Evolutionary conservation across 2,329 filamentous ascomycete genomes (phyloP).

Genomic region (Xylogone sp.): DNA sequence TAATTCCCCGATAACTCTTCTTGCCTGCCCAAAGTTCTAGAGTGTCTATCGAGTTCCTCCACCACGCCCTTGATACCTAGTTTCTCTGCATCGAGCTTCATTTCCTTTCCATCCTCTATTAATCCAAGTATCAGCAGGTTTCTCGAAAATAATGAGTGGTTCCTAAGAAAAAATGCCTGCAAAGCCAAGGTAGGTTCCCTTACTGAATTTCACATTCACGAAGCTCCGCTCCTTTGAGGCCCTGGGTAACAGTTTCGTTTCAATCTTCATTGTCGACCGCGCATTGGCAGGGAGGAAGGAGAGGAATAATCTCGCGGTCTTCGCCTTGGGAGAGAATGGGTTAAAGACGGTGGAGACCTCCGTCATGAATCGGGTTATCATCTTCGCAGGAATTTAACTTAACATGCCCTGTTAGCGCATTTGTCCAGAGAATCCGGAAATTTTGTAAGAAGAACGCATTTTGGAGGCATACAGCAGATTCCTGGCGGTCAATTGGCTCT

Average conservation of each 20-base stretch:
- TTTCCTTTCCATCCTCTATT: slow-evolving; percentile 86
- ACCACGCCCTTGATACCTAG: slow-evolving; percentile 82
- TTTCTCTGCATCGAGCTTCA: slow-evolving; percentile 76
- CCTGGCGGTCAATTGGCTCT: background rate
- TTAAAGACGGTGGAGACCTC: slow-evolving; percentile 86
- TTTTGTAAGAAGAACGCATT: background rate
- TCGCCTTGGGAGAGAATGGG: slow-evolving; percentile 76
- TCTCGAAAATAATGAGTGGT: no score
- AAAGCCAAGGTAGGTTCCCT: no score
- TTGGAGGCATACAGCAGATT: background rate
- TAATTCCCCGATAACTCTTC: slow-evolving; percentile 63
- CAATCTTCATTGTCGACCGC: slow-evolving; percentile 72
- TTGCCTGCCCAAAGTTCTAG: slow-evolving; percentile 73
- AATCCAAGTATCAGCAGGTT: slow-evolving; percentile 18
- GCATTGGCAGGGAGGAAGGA: slow-evolving; percentile 78
- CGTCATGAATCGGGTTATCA: slow-evolving; percentile 86
- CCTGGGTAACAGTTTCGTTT: slow-evolving; percentile 70
- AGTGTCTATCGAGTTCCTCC: slow-evolving; percentile 88
- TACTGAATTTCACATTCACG: slow-evolving; percentile 84
- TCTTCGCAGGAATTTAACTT: slow-evolving; percentile 35
- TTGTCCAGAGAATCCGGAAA: background rate
- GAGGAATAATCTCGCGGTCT: slow-evolving; percentile 84
- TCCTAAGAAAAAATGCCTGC: no score
- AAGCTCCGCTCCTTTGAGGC: slow-evolving; percentile 63
- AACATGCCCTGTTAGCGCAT: background rate